Percentiles rank a stretch among this genome's conserved stretches.
phyloP scores from a whole-genome alignment of 2,329 filamentous ascomycete species.

The Monilinia laxa region DNA sequence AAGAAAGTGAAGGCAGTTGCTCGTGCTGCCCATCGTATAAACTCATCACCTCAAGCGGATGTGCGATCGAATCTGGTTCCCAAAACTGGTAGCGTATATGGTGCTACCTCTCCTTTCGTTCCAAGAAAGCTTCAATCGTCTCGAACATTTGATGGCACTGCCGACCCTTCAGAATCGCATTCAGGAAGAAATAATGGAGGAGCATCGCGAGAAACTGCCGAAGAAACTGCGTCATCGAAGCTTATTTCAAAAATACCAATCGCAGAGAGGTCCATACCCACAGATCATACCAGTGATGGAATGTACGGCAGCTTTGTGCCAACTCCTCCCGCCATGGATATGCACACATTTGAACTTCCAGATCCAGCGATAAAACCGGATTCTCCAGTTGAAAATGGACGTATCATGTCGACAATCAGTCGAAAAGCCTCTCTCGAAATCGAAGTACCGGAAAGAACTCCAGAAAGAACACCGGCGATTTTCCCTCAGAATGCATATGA shows the following conservation, averaged over 20 bases:
- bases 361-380: slow-evolving; percentile 50
- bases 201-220: not conserved
- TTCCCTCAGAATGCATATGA: slow-evolving; percentile 44
- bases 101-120: slow-evolving; percentile 30
- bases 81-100: slow-evolving; percentile 31
- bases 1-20: slow-evolving; percentile 85
- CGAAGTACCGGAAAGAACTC: slow-evolving; percentile 4
- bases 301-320: slow-evolving; percentile 63
- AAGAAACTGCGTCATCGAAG: not conserved
- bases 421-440: slow-evolving; percentile 14
- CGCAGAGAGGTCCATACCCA: not conserved
- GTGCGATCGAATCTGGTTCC: slow-evolving; percentile 23
- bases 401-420: slow-evolving; percentile 3
- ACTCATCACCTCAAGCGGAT: slow-evolving; percentile 48
- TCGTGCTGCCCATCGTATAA: slow-evolving; percentile 66
- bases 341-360: slow-evolving; percentile 55
- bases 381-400: slow-evolving; percentile 12
- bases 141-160: not conserved
- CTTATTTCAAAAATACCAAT: slow-evolving; percentile 5
- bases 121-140: slow-evolving; percentile 15
- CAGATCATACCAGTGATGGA: slow-evolving; percentile 5
- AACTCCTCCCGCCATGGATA: slow-evolving; percentile 47
- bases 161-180: slow-evolving; percentile 20
- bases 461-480: slow-evolving; percentile 6
- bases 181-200: slow-evolving; percentile 16